These are phyloP conservation scores for Pseudozyma sp. DNA, from an alignment of 1,284 basidiomycete genomes.

Conservation along the genomic window DNA sequence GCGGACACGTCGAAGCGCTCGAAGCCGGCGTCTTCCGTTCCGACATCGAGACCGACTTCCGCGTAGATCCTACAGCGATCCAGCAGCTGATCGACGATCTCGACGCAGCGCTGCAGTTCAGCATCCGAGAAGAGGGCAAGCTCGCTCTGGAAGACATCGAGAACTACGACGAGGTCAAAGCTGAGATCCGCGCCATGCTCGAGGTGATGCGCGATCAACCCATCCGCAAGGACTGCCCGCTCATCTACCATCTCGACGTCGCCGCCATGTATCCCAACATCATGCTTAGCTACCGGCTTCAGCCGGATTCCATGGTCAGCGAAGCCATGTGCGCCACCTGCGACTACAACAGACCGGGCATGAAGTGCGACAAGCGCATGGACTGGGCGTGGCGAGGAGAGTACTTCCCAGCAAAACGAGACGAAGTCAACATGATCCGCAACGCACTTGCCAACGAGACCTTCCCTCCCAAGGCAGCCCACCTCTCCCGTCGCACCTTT, in stretches of 20 bases:
- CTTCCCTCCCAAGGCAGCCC: constrained; percentile 85
- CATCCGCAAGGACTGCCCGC: constrained; percentile 85
- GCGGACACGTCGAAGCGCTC: constrained; percentile 97
- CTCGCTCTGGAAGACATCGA: constrained; percentile 84
- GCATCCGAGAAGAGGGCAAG: constrained; percentile 88
- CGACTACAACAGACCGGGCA: constrained; percentile 96
- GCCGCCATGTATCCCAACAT: constrained; percentile 99
- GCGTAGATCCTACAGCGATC: constrained; percentile 86
- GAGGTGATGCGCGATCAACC: constrained; percentile 93
- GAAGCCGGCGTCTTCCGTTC: constrained; percentile 98
- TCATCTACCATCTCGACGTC: constrained; percentile 99
- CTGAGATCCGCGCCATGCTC: constrained; percentile 80
- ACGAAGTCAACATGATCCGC: constrained; percentile 99
- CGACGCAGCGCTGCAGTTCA: constrained; percentile 89
- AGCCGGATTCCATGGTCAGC: constrained; percentile 97
- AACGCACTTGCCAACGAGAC: constrained; percentile 94
- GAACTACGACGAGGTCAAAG: constrained; percentile 94
- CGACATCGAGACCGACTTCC: constrained; percentile 95
- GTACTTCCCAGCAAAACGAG: constrained; percentile 95
- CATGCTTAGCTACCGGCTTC: constrained; percentile 99
- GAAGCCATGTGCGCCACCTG: constrained; percentile 97
- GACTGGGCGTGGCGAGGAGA: constrained; percentile 99
- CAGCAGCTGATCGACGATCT: constrained; percentile 95
- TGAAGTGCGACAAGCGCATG: constrained; percentile 91
- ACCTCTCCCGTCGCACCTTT: constrained; percentile 82